phyloP scores from a whole-genome alignment of 2,329 filamentous ascomycete species.

The Sphaerostilbella broomeana region DNA sequence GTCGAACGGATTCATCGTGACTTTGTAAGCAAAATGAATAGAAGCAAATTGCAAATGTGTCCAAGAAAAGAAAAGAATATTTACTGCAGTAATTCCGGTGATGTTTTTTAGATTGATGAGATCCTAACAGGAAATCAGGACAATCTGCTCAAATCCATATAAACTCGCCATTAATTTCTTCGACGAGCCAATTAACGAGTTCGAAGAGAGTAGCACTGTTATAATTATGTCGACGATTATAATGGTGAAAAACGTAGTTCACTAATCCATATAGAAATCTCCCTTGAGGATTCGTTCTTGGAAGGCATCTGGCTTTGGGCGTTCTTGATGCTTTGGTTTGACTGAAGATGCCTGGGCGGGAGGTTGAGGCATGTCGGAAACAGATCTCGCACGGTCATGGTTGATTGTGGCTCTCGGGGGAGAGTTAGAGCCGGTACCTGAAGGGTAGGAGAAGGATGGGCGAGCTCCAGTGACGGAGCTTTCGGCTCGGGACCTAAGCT shows the following conservation, averaged over 20 bases:
- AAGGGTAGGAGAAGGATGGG: constrained; percentile 53
- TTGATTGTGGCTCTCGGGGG: constrained; percentile 30
- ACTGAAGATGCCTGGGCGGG: constrained; percentile 43
- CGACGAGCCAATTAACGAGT: no score
- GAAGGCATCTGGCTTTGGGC: constrained; percentile 81
- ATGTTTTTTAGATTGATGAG: no score
- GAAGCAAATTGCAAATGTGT: no score
- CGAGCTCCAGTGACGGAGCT: constrained; percentile 59
- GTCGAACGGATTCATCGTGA: no score
- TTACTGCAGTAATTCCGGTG: no score
- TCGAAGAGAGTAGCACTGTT: no score
- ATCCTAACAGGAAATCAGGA: no score
- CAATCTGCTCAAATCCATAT: no score
- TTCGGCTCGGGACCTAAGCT: constrained; percentile 85
- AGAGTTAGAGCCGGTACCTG: constrained; percentile 33
- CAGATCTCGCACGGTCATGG: constrained; percentile 64
- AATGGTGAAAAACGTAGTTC: not conserved
- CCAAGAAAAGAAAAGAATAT: no score
- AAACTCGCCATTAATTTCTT: no score
- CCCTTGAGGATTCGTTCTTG: constrained; percentile 96
- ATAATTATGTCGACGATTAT: no score
- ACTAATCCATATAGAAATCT: constrained; percentile 93
- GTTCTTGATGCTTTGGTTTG: constrained; percentile 39
- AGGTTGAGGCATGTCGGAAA: constrained; percentile 56
- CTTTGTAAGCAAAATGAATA: no score